Evolutionary conservation across 2,329 filamentous ascomycete genomes (phyloP), one percentile per base, ranked within the genome.

Genomic region (Alternaria metachromatica): DNA sequence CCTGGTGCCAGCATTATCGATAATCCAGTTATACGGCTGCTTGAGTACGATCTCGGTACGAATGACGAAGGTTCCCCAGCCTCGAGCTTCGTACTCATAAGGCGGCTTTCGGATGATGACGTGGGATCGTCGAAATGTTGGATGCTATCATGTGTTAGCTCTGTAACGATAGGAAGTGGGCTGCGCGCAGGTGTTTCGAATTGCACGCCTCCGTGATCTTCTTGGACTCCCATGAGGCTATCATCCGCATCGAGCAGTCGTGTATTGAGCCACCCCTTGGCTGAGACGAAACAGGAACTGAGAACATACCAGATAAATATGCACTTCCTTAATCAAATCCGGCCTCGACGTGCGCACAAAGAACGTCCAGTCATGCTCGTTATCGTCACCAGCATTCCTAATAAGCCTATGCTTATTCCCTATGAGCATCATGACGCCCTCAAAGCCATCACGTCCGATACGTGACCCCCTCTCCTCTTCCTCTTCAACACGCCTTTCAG

Each of bases 351-450:
- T 73, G n/a, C 75, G 66, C 6, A 84, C 80, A 65, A 84, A 85
- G 64, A 84, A 84, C 0, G 77, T 81, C 82, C 83, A 85, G 30
- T 81, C 76, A 64, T 84, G 83, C 59, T 75, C 67, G 50, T 82
- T 83, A 45, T 54, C 44, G 59, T 70, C 56, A 45, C 76, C 56
- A 30, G 66, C 18, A 15, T 51, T 62, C n/a, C 68, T 55, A 4
- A 79, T 66, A 11, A 76, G 46, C 11, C 68, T 60, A 66, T 84
- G 82, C 56, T 74, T 76, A 58, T 84, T 84, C 15, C 83, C 83
- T 55, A 84, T 80, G 61, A 83, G 76, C 5, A 84, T 73, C 44
- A 81, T 82, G 25, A 84, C 63, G 5, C 79, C 79, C 60, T 83
- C 77, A 2, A 82, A 72, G 6, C 72, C 75, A 10, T 69, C 74